Conservation (phyloP, 2,329 filamentous ascomycete species). For the Talaromyces sp. region DNA sequence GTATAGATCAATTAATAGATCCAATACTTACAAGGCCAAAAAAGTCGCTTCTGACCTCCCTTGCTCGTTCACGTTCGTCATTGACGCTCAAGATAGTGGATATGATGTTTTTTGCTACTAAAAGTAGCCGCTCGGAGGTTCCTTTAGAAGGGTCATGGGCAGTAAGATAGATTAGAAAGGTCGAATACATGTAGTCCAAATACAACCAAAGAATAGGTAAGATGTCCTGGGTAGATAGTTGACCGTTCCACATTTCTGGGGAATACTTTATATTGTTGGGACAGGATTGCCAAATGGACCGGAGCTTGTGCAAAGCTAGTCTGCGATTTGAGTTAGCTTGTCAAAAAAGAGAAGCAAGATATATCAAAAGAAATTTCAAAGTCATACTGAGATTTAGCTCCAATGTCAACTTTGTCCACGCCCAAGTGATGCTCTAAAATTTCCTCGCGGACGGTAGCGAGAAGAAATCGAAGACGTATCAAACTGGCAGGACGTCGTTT, state of each 20-base stretch:
- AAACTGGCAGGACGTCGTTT: neutral
- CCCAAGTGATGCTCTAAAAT: neutral
- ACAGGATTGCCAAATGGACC: neutral
- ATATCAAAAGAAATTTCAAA: neutral
- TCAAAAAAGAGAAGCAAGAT: neutral
- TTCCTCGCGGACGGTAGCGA: neutral
- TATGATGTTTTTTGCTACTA: neutral
- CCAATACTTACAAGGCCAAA: neutral
- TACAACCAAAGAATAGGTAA: neutral
- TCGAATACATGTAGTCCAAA: neutral
- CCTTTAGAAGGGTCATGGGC: neutral
- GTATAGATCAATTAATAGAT: neutral
- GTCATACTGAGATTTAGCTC: neutral
- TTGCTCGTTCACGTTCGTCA: neutral
- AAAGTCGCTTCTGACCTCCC: neutral
- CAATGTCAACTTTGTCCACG: neutral
- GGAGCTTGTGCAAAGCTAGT: neutral
- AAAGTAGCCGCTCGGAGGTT: neutral
- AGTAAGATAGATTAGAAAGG: neutral
- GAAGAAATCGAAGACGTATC: conserved; percentile 1
- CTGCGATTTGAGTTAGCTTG: neutral
- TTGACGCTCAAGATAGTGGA: neutral
- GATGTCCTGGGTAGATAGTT: neutral
- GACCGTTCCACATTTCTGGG: neutral
- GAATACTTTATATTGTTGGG: conserved; percentile 1